Evolutionary conservation across 1,284 basidiomycete genomes (phyloP), one percentile per base, ranked within the genome.

Genomic region (Mrakiaceae sp.): DNA sequence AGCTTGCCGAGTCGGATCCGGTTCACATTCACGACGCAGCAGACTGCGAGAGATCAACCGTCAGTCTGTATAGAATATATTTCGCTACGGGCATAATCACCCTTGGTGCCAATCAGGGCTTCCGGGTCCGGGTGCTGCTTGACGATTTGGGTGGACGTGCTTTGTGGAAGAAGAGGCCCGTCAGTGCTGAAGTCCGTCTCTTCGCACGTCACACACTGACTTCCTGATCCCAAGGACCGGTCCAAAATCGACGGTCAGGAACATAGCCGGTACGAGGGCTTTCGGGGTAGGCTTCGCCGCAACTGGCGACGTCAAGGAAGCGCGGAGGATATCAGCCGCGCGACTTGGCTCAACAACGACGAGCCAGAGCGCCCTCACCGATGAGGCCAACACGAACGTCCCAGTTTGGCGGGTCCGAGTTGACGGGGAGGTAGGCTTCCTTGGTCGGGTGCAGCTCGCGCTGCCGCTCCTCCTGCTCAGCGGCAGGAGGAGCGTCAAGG

Each of bases 171-270:
- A 27, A 27, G 27, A 27, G 27, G 27, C 27, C 27, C 27, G 27
- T 27, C 27, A 27, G 27, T 2, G 27, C 27, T 27, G 27, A 27
- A 27, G 27, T 27, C 27, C 27, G 27, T 27, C 27, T 27, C 27
- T 27, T 27, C 27, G 27, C 27, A 27, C 27, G 27, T 27, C 27
- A 27, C 27, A 27, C 27, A 27, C 27, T 27, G 61, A 60, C 44
- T 63, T 43, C 49, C 53, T 50, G 16, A 63, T 42, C 9, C 64
- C 64, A 11, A 66, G 50, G 7, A 54, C 57, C 4, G 49, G 50
- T 39, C 65, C 65, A 56, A 66, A 66, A 49, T 66, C 65, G 49
- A 66, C 60, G 3, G 52, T 56, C 3, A 66, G 58, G n/a, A 56
- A 63, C 42, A 55, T 59, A 7, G 65, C 65, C 2, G 65, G 65